These are phyloP conservation scores for Stephanodiscus minutulus DNA, from an alignment of 108 stramenopile species.

Conservation along the genomic window DNA sequence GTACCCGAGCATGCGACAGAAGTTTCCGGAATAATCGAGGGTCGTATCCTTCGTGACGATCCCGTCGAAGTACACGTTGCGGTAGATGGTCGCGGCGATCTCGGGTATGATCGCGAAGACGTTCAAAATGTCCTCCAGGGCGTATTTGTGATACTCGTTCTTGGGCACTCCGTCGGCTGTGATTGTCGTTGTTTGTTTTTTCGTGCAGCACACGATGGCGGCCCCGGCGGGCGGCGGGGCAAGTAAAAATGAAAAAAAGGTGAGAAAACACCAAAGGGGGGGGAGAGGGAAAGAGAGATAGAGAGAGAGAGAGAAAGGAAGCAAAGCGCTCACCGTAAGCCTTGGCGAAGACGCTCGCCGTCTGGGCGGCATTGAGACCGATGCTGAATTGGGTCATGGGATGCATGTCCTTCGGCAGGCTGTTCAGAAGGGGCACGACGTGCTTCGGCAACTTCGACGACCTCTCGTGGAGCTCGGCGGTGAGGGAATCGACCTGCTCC, in stretches of 20 bases:
- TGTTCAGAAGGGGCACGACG: constrained; percentile 90
- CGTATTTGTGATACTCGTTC: constrained; percentile 91
- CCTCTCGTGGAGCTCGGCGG: constrained; percentile 91
- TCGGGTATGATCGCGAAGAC: constrained; percentile 96
- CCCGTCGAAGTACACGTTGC: constrained; percentile 96
- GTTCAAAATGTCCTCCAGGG: constrained; percentile 94
- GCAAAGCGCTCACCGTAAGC: constrained; percentile 64
- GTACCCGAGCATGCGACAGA: constrained; percentile 98
- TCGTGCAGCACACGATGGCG: too few species aligned
- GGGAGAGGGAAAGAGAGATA: background rate
- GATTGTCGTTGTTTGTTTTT: too few species aligned
- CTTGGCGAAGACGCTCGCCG: constrained; percentile 93
- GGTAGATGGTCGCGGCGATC: constrained; percentile 98
- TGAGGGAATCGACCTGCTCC: constrained; percentile 94
- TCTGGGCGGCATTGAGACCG: constrained; percentile 92
- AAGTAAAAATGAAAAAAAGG: background rate
- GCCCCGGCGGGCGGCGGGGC: too few species aligned
- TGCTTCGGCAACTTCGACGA: constrained; percentile 86
- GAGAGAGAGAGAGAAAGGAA: too few species aligned
- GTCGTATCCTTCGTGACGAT: constrained; percentile 87
- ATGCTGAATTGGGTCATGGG: constrained; percentile 99
- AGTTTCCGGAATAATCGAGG: constrained; percentile 98
- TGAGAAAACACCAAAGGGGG: background rate
- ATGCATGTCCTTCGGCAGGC: constrained; percentile 97
- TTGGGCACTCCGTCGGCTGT: constrained; percentile 85